Base-by-base conservation (phyloP, 441 rosid genomes). In the Kokia cookei region DNA sequence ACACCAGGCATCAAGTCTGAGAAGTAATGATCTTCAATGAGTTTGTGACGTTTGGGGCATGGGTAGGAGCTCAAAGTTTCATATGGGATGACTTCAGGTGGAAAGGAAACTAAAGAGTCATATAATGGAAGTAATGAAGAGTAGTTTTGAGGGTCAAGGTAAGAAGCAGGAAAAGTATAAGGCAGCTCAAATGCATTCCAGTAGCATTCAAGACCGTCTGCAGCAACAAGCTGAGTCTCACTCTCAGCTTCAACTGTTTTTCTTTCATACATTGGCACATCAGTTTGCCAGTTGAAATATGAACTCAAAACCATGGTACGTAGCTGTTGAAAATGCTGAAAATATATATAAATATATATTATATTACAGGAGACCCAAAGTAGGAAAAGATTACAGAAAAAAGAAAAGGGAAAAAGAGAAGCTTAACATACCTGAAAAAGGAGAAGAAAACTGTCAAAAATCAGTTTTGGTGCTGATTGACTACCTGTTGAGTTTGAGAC, bases 41-140 rank as follows among this genome's bases (percentile, higher is more conserved):
- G 48, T 61, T 47, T 72, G 13, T 47, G 58, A 27, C 75, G 75
- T 17, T 72, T 72, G 9, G 59, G 14, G 32, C 15, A 72, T n/a
- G 68, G 47, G 7, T 47, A 61, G 7, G 75, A 50, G 26, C 50
- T 7, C 17, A 35, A 50, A 7, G 50, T 51, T 48, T 50, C 22
- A 17, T 15, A 61, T 4, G 75, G 57, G 75, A 59, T 24, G 66
- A 27, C 60, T 57, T 58, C 66, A 6, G 53, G 75, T 0, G 13
- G 32, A 0, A 47, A 13, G 32, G 54, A 13, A 12, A 42, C 2
- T 8, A 15, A 63, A 48, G 42, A 42, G 19, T 26, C 58, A 45
- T 47, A 48, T 24, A 32, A 37, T 1, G 73, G 65, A 24, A 71
- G 64, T 10, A 59, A 32, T n/a, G 64, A 22, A 71, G 42, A 15